Base-by-base conservation (phyloP, 352 stramenopile species). In the Phytophthora quininea region DNA sequence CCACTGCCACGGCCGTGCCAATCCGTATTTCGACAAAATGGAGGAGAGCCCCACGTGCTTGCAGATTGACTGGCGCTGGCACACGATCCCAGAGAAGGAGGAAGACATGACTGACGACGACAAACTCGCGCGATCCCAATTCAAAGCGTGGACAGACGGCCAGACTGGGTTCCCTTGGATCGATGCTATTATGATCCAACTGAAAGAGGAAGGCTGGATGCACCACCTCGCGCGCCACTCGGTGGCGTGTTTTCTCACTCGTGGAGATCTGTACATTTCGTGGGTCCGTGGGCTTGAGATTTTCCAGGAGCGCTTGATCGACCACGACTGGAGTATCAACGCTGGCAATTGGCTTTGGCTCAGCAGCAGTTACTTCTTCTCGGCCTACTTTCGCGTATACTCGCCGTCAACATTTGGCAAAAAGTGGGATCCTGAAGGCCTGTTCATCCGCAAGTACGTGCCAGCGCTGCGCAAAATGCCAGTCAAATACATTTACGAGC, bases 321-420 rank as follows among this genome's bases (percentile, higher is more conserved):
- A 99, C 81, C 91, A 97, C 27, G 97, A 99, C 79, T 99, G 96
- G 88, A 90, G 86, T 38, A 84, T 99, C 60, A 99, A 99, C 80
- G 95, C 89, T 35, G 98, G 97, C 74, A 99, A 99, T 70, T 99
- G 97, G 97, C 85, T 98, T 51, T 99, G 97, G 97, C 88, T 99
- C 40, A 97, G 84, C 40, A 96, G 84, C 58, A 97, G 86, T 43
- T 92, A 90, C 14, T 98, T 98, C 80, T 99, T 99, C 69, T 97
- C 97, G 51, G 97, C 98, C 53, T 99, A 99, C 78, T 99, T 99
- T 71, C 90, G 97, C 53, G 97, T 98, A 64, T 99, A 99, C 59
- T 98, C 84, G 5, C 96, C 96, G 2, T 89, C 94, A 51, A 88
- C 91, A 2, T 98, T 98, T 64, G 91, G 89, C 29, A 98, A 99